Percentiles rank a stretch among this genome's conserved stretches.
Conservation (phyloP, 768 basidiomycete species). For the Fomitopsis pulvina region DNA sequence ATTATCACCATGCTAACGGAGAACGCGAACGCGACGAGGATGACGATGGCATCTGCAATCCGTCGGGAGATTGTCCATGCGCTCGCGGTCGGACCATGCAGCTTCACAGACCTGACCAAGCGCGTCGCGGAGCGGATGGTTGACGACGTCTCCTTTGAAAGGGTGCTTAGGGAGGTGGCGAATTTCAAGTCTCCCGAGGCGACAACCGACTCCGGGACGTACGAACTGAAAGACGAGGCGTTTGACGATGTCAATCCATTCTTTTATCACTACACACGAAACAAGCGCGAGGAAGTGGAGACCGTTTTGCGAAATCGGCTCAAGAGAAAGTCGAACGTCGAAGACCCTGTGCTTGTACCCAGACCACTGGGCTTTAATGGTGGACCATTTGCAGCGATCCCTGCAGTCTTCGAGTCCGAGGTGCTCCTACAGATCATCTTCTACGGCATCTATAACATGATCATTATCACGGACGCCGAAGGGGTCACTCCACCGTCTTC, state of each 20-base stretch:
- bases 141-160: slow-evolving; percentile 79
- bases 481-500: slow-evolving; percentile 65
- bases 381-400: slow-evolving; percentile 66
- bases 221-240: slow-evolving; percentile 77
- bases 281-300: slow-evolving; percentile 90
- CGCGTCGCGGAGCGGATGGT: slow-evolving; percentile 85
- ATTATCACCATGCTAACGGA: slow-evolving; percentile 85
- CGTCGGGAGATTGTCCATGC: slow-evolving; percentile 87
- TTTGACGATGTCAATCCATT: slow-evolving; percentile 92
- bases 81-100: slow-evolving; percentile 79
- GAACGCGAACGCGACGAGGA: slow-evolving; percentile 62
- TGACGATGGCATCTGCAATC: slow-evolving; percentile 58
- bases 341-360: slow-evolving; percentile 73
- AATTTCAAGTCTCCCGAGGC: slow-evolving; percentile 78
- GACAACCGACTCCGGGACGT: slow-evolving; percentile 74
- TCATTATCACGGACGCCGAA: slow-evolving; percentile 54
- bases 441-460: slow-evolving; percentile 71
- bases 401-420: slow-evolving; percentile 59
- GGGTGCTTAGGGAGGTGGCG: slow-evolving; percentile 71
- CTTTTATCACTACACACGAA: slow-evolving; percentile 92
- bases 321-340: slow-evolving; percentile 54
- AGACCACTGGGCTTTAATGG: slow-evolving; percentile 53
- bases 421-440: slow-evolving; percentile 78
- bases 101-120: slow-evolving; percentile 88
- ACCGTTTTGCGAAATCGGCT: slow-evolving; percentile 58